These are phyloP conservation scores for Cytospora paraplurivora DNA, from an alignment of 2,329 filamentous ascomycete genomes.

Conservation along the genomic window DNA sequence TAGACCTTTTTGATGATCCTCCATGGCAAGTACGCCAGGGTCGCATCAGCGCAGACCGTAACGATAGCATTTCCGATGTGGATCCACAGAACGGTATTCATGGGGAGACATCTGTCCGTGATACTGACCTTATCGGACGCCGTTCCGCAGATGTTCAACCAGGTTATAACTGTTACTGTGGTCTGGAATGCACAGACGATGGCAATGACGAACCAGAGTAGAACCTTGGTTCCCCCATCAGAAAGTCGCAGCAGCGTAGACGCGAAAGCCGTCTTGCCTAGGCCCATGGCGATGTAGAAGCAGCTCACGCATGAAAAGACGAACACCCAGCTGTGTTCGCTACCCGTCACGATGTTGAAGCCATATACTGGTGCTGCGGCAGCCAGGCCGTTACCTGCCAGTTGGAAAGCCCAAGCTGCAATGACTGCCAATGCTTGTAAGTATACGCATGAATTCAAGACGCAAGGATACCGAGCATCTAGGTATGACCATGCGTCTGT, in stretches of 20 bases:
- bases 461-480: not conserved
- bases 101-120: slow-evolving; percentile 6
- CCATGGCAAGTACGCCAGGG: slow-evolving; percentile 17
- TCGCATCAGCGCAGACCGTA: slow-evolving; percentile 10
- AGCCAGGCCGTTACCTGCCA: slow-evolving; percentile 18
- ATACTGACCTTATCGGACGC: slow-evolving; percentile 6
- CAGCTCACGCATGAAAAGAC: slow-evolving; percentile 15
- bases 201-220: slow-evolving; percentile 14
- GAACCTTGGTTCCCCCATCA: slow-evolving; percentile 5
- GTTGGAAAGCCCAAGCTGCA: slow-evolving; percentile 19
- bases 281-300: slow-evolving; percentile 20
- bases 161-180: slow-evolving; percentile 9
- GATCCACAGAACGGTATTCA: slow-evolving; percentile 17
- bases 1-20: slow-evolving; percentile 17
- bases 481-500: not conserved
- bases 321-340: slow-evolving; percentile 4
- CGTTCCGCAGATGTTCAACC: slow-evolving; percentile 20
- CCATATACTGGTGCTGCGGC: slow-evolving; percentile 20
- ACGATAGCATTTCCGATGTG: slow-evolving; percentile 12
- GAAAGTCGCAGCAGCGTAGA: slow-evolving; percentile 21
- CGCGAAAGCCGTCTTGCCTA: slow-evolving; percentile 25
- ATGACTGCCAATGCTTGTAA: slow-evolving; percentile 9
- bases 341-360: slow-evolving; percentile 20
- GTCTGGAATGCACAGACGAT: slow-evolving; percentile 16
- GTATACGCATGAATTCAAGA: not conserved